These are phyloP conservation scores for Sclerotinia trifoliorum DNA, from an alignment of 2,329 filamentous ascomycete species.

Conservation along the genomic window DNA sequence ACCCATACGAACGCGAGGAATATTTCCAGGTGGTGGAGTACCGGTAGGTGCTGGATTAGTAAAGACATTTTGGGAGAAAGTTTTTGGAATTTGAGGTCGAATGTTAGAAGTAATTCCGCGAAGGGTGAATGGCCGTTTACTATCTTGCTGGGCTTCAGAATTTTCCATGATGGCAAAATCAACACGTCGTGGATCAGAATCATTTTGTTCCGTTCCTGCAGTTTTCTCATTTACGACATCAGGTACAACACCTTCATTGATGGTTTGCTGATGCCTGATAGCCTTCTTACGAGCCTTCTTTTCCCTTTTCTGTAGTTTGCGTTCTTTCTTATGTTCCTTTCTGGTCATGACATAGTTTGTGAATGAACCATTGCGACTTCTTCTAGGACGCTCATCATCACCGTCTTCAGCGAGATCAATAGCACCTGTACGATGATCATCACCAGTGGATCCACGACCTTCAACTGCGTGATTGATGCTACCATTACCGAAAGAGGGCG, in stretches of 20 bases:
- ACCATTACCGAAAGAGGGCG: conserved; percentile 44
- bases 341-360: conserved; percentile 33
- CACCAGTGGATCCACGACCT: conserved; percentile 32
- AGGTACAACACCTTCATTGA: conserved; percentile 28
- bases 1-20: conserved; percentile 59
- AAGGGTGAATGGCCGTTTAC: conserved; percentile 52
- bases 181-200: conserved; percentile 53
- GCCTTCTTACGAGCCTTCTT: conserved; percentile 32
- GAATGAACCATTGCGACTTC: conserved; percentile 35
- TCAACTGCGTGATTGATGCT: conserved; percentile 30
- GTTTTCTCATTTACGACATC: conserved; percentile 30
- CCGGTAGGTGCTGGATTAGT: conserved; percentile 41
- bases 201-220: conserved; percentile 22
- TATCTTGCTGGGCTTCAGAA: conserved; percentile 26
- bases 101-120: conserved; percentile 56
- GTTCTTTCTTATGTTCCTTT: conserved; percentile 42
- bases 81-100: conserved; percentile 60
- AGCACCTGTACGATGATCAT: conserved; percentile 37
- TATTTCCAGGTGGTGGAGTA: conserved; percentile 42
- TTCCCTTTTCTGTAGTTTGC: conserved; percentile 43
- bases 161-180: conserved; percentile 53
- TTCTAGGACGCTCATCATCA: conserved; percentile 46
- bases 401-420: conserved; percentile 55
- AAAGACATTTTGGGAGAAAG: conserved; percentile 71
- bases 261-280: conserved; percentile 30